Conservation (phyloP, 768 basidiomycete genomes). For the Xerocomus potaroensis region DNA sequence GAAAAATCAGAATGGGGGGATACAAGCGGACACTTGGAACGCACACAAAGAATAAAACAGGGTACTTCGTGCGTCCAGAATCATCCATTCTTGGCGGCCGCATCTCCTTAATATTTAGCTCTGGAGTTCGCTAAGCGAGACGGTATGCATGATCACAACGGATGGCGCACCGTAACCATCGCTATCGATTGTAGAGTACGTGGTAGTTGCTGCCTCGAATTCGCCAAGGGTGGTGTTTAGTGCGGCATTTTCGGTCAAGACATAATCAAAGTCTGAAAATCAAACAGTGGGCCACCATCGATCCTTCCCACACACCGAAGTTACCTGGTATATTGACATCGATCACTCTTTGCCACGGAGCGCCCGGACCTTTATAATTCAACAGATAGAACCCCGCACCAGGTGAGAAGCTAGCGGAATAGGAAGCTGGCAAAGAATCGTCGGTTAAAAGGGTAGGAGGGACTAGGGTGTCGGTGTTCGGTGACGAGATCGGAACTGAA, state of each 20-base stretch:
- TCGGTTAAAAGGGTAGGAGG: slow-evolving; percentile 53
- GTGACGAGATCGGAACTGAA: slow-evolving; percentile 65
- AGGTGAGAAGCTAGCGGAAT: slow-evolving; percentile 76
- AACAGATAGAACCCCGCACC: slow-evolving; percentile 80
- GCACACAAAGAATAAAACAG: slow-evolving; percentile 87
- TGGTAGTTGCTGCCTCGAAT: slow-evolving; percentile 69
- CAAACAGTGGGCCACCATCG: neutral
- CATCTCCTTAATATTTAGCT: slow-evolving; percentile 87
- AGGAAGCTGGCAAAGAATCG: slow-evolving; percentile 47
- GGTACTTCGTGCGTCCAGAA: slow-evolving; percentile 93
- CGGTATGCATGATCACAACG: slow-evolving; percentile 12
- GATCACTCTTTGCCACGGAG: slow-evolving; percentile 85
- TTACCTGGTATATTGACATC: slow-evolving; percentile 46
- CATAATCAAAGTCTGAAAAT: slow-evolving; percentile 52
- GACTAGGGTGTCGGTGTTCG: slow-evolving; percentile 28
- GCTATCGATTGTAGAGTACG: slow-evolving; percentile 66
- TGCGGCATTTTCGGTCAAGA: slow-evolving; percentile 65
- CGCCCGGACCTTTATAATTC: slow-evolving; percentile 71
- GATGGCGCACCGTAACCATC: slow-evolving; percentile 68
- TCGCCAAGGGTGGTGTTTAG: slow-evolving; percentile 60
- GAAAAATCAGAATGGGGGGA: slow-evolving; percentile 1
- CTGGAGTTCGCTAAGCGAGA: slow-evolving; percentile 38
- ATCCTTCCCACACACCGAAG: slow-evolving; percentile 13
- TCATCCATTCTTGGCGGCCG: slow-evolving; percentile 92
- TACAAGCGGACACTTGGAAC: neutral